Conservation (phyloP, 2,329 filamentous ascomycete genomes). For the Acrocalymma vagum region DNA sequence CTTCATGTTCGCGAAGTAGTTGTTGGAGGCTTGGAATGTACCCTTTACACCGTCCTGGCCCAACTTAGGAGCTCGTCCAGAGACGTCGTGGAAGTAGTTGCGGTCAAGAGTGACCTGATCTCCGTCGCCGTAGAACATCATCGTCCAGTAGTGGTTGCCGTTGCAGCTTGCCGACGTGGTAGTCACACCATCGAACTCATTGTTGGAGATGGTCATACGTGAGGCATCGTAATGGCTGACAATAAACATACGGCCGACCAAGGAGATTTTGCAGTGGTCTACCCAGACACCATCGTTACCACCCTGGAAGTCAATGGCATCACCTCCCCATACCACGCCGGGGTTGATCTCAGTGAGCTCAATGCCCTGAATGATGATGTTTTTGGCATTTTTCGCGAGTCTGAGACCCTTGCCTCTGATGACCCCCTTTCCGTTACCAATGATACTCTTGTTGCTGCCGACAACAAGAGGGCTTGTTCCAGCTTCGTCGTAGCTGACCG, state of each 20-base stretch:
- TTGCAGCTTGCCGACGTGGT: constrained; percentile 55
- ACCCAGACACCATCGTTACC: constrained; percentile 48
- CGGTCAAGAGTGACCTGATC: constrained; percentile 54
- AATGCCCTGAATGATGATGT: constrained; percentile 53
- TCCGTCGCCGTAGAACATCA: constrained; percentile 51
- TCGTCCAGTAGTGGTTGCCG: constrained; percentile 58
- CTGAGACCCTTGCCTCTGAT: constrained; percentile 54
- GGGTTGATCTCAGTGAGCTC: constrained; percentile 49
- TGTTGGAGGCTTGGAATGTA: constrained; percentile 34
- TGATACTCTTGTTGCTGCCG: constrained; percentile 52
- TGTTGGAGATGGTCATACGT: constrained; percentile 58
- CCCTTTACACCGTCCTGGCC: constrained; percentile 37
- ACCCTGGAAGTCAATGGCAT: constrained; percentile 46
- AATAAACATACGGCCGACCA: constrained; percentile 57
- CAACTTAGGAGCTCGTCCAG: constrained; percentile 56
- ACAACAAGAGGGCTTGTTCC: constrained; percentile 41
- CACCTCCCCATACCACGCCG: constrained; percentile 49
- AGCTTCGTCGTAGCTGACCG: constrained; percentile 45
- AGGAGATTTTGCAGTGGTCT: constrained; percentile 51
- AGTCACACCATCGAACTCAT: constrained; percentile 55
- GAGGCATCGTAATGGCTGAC: constrained; percentile 44
- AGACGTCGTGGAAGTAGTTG: constrained; percentile 57
- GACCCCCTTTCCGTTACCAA: constrained; percentile 52
- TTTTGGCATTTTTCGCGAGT: constrained; percentile 40
- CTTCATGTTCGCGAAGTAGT: constrained; percentile 51